Conservation (phyloP, 2,329 filamentous ascomycete genomes). For the Fusarium domesticum region DNA sequence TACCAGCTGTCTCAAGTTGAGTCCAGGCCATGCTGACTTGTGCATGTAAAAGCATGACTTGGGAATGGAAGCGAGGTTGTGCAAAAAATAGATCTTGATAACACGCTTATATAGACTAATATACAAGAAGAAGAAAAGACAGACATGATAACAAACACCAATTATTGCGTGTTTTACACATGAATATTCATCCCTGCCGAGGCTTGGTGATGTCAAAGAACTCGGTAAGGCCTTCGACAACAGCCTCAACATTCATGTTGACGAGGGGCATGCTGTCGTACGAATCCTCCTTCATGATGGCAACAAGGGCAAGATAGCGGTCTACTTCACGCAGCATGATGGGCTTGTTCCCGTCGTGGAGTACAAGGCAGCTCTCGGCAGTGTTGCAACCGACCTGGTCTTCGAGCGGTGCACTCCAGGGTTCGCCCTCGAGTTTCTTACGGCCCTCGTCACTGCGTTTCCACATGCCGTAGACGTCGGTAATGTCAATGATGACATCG, state of each 20-base stretch:
- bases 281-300: conserved; percentile 81
- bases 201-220: conserved; percentile 73
- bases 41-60: neutral
- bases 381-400: conserved; percentile 65
- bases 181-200: conserved; percentile 34
- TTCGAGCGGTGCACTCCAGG: conserved; percentile 60
- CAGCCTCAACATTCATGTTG: conserved; percentile 82
- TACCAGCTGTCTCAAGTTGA: conserved; percentile 8
- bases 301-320: conserved; percentile 75
- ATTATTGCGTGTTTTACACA: neutral
- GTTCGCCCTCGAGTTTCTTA: conserved; percentile 55
- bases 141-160: neutral
- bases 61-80: neutral
- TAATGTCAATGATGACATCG: conserved; percentile 95
- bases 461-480: conserved; percentile 87
- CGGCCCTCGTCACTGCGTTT: conserved; percentile 54
- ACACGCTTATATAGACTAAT: conserved; percentile 24
- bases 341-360: conserved; percentile 61
- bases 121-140: conserved; percentile 14
- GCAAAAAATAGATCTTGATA: conserved; percentile 11
- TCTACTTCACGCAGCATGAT: conserved; percentile 69
- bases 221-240: conserved; percentile 73
- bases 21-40: neutral
- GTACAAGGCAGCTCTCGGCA: conserved; percentile 65
- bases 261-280: conserved; percentile 82